Percentiles rank a stretch among this genome's conserved stretches.
phyloP scores from a whole-genome alignment of 176 grass and related monocot genomes.

The Eragrostis curvula region DNA sequence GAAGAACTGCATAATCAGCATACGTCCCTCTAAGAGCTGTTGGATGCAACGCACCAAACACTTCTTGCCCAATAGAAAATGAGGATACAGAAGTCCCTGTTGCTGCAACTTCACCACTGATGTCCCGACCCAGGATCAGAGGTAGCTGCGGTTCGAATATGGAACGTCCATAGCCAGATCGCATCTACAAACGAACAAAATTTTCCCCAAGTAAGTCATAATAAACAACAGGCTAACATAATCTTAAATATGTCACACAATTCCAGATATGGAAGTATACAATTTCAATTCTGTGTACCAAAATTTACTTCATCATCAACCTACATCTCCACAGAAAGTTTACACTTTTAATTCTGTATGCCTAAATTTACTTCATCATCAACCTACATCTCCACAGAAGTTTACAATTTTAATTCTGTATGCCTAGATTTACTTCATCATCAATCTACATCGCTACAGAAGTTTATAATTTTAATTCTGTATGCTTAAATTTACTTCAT shows the following conservation, averaged over 20 bases:
- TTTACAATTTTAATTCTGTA: not conserved
- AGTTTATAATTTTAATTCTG: too few species aligned
- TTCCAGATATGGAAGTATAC: not conserved
- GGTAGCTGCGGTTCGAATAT: conserved; percentile 81
- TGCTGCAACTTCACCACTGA: conserved; percentile 94
- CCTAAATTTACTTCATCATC: too few species aligned
- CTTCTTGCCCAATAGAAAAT: conserved; percentile 75
- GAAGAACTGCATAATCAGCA: conserved; percentile 86
- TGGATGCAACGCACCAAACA: conserved; percentile 88
- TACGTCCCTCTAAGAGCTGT: conserved; percentile 95
- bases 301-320: not conserved
- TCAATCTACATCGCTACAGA: too few species aligned
- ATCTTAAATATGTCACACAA: not conserved
- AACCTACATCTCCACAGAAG: not conserved
- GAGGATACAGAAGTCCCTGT: conserved; percentile 71
- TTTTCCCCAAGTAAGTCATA: conserved; percentile 21
- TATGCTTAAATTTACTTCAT: too few species aligned
- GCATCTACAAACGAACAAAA: conserved; percentile 57
- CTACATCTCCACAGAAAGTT: not conserved
- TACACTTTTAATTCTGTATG: too few species aligned
- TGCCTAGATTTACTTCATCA: not conserved
- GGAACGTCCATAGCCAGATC: conserved; percentile 87
- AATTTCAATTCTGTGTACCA: not conserved
- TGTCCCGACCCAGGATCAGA: conserved; percentile 86
- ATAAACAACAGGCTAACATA: not conserved